These are phyloP conservation scores for Mucor mucedo DNA, from an alignment of 371 early-diverging fungal genomes.

Conservation along the genomic window DNA sequence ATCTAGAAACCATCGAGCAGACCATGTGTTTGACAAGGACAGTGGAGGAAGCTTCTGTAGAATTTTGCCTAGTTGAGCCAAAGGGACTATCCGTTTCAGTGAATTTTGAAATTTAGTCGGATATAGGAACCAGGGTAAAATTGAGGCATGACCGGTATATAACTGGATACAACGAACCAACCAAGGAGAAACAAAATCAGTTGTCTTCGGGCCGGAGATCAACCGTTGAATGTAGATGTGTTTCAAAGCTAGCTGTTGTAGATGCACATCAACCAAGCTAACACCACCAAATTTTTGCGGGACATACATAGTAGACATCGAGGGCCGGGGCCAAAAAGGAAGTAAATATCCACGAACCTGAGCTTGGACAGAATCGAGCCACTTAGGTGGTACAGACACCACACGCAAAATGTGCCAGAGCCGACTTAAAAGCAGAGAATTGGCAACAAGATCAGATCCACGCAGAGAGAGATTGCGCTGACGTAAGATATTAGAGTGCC, in stretches of 20 bases:
- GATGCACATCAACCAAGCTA: background rate
- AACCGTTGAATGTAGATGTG: background rate
- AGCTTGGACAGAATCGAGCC: background rate
- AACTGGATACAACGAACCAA: background rate
- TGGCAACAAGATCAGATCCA: slow-evolving; percentile 12
- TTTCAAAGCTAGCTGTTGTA: slow-evolving; percentile 4
- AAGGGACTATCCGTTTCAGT: too few species aligned
- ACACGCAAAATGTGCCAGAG: slow-evolving; percentile 17
- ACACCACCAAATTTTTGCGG: slow-evolving; percentile 2
- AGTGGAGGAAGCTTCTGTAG: background rate
- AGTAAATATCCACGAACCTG: background rate
- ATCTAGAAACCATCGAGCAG: too few species aligned
- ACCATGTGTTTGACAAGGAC: too few species aligned
- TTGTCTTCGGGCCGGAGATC: background rate
- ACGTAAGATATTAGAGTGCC: background rate
- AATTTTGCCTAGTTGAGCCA: too few species aligned
- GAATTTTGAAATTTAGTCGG: background rate
- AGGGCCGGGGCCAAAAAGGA: background rate
- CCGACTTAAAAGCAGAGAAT: slow-evolving; percentile 12
- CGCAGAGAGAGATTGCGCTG: background rate
- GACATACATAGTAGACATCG: background rate
- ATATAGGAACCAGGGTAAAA: background rate
- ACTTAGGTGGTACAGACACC: background rate
- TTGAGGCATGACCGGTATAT: background rate
- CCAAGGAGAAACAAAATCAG: slow-evolving; percentile 3